phyloP scores from a whole-genome alignment of 73 alveolate genomes.

The Blepharisma japonicum region DNA sequence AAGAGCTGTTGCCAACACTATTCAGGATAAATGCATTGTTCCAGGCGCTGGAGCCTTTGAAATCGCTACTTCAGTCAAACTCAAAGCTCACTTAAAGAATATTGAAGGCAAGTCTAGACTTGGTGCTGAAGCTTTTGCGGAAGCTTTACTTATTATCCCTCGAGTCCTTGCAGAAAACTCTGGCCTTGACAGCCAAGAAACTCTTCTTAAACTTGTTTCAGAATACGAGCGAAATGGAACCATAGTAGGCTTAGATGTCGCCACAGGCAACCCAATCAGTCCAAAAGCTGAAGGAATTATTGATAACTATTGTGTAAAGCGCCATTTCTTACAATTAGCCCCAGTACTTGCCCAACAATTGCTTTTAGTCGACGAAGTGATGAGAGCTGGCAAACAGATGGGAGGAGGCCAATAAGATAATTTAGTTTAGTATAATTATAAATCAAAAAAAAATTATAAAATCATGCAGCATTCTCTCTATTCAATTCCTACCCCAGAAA shows the following conservation, averaged over 20 bases:
- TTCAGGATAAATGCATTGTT: conserved; percentile 91
- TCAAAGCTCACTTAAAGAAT: conserved; percentile 53
- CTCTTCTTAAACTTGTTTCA: conserved; percentile 2
- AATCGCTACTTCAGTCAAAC: conserved; percentile 84
- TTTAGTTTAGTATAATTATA: too few relatives aligned
- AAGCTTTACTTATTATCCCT: conserved; percentile 92
- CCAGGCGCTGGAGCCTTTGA: conserved; percentile 99
- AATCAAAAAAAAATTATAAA: too few relatives aligned
- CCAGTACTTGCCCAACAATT: conserved; percentile 96
- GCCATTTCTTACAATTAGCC: conserved; percentile 85
- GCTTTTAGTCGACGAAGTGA: conserved; percentile 96
- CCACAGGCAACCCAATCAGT: conserved; percentile 66
- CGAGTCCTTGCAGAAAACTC: conserved; percentile 92
- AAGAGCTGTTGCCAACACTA: conserved; percentile 97
- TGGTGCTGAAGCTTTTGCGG: conserved; percentile 94
- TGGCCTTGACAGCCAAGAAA: conserved; percentile 88
- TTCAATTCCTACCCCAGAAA: too few relatives aligned
- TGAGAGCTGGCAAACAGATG: conserved; percentile 96
- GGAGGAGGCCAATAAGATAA: conserved; percentile 18
- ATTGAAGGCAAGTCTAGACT: conserved; percentile 79
- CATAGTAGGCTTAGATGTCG: conserved; percentile 46
- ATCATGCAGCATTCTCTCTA: too few relatives aligned
- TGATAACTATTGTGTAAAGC: conserved; percentile 94
- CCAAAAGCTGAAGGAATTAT: conserved; percentile 77
- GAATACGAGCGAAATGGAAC: conserved; percentile 16